Conservation (phyloP, 2,329 filamentous ascomycete species). For the Xylaria sp. region DNA sequence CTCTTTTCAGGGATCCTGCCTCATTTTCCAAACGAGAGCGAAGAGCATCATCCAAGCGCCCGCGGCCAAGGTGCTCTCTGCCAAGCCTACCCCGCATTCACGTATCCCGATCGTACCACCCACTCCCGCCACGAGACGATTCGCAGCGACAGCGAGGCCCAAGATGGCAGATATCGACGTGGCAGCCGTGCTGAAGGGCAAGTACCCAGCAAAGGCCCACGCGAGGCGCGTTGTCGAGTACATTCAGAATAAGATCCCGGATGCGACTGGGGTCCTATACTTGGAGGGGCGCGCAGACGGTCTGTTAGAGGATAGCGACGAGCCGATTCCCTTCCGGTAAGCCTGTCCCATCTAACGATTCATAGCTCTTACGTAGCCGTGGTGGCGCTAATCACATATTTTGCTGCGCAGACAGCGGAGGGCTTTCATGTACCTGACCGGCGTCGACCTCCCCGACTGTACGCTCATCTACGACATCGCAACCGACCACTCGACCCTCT, state of each 20-base stretch:
- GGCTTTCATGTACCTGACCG: constrained; percentile 93
- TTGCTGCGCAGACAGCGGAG: constrained; percentile 70
- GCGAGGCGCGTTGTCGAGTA: constrained; percentile 80
- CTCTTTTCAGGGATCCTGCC: neutral
- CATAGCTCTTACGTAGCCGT: neutral
- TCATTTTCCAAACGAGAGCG: neutral
- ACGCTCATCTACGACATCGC: constrained; percentile 80
- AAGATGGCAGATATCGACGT: constrained; percentile 44
- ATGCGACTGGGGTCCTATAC: constrained; percentile 75
- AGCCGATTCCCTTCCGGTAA: constrained; percentile 77
- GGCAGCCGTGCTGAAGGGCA: constrained; percentile 59
- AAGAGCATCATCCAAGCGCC: constrained; percentile 2
- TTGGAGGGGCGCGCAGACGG: constrained; percentile 82
- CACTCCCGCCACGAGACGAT: constrained; percentile 8
- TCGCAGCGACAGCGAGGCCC: constrained; percentile 10
- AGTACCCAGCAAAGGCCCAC: constrained; percentile 85
- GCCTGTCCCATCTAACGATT: neutral
- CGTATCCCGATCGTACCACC: constrained; percentile 20
- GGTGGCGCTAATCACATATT: neutral
- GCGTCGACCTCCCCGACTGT: constrained; percentile 77
- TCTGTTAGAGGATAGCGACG: constrained; percentile 88
- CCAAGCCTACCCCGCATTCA: constrained; percentile 31
- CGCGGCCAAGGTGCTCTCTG: constrained; percentile 13
- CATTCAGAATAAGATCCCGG: constrained; percentile 68
- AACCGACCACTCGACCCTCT: constrained; percentile 75